Conservation (phyloP, 768 basidiomycete species). For the Guyanaporus albipodus region DNA sequence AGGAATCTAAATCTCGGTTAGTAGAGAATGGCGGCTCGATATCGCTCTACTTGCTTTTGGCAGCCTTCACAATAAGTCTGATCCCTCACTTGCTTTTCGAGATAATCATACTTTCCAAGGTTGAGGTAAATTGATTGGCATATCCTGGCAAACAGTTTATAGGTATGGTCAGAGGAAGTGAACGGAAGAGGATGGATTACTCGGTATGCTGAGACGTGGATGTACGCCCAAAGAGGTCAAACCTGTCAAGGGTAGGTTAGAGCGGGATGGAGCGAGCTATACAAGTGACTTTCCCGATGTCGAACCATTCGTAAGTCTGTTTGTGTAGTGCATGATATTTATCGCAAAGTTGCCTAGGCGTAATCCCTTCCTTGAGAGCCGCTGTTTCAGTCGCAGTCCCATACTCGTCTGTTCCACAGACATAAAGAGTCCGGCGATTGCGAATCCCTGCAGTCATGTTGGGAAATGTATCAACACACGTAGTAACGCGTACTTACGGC, state of each 20-base stretch:
- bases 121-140: conserved; percentile 87
- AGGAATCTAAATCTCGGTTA: conserved; percentile 58
- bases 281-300: conserved; percentile 63
- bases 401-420: conserved; percentile 99
- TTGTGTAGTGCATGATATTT: conserved; percentile 87
- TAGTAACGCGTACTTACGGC: conserved; percentile 41
- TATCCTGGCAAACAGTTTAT: conserved; percentile 50
- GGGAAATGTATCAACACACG: neutral
- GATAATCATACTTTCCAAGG: conserved; percentile 68
- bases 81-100: conserved; percentile 81
- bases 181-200: conserved; percentile 40
- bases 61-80: conserved; percentile 96
- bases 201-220: conserved; percentile 87
- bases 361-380: conserved; percentile 81
- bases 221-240: conserved; percentile 95
- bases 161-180: neutral
- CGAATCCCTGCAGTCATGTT: conserved; percentile 45
- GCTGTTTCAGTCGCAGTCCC: conserved; percentile 99
- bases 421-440: conserved; percentile 87
- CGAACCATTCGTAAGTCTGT: conserved; percentile 97
- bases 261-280: neutral
- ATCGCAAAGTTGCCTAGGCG: conserved; percentile 79
- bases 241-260: conserved; percentile 42
- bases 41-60: conserved; percentile 51
- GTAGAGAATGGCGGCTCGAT: conserved; percentile 1